Percentiles rank a stretch among this genome's conserved stretches.
phyloP scores from a whole-genome alignment of 1,139 yeast genomes.

The Yamadazyma kanchanaburiensis region DNA sequence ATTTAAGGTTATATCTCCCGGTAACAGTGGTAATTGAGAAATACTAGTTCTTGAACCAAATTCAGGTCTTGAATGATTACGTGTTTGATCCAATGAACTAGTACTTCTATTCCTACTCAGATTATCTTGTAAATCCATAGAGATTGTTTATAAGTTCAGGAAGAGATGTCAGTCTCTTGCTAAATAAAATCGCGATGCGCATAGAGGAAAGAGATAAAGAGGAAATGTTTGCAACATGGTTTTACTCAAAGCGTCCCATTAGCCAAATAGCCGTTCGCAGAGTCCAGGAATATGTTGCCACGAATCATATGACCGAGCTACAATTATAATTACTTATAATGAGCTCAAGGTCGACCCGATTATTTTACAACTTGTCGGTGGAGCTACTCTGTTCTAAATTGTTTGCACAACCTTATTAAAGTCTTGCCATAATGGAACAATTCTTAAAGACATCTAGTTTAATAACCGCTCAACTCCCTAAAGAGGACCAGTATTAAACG shows the following conservation, averaged over 20 bases:
- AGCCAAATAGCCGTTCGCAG: conserved; percentile 79
- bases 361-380: conserved; percentile 78
- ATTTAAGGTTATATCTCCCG: conserved; percentile 7
- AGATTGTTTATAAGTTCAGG: too few relatives aligned
- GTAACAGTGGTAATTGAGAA: conserved; percentile 19
- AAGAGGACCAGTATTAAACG: conserved; percentile 44
- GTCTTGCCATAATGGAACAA: too few relatives aligned
- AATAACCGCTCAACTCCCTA: conserved; percentile 56
- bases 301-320: conserved; percentile 52
- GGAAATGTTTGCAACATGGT: conserved; percentile 81
- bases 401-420: too few relatives aligned
- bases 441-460: conserved; percentile 3
- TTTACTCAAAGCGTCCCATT: conserved; percentile 81
- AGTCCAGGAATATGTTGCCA: conserved; percentile 91
- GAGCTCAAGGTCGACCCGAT: conserved; percentile 71
- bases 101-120: too few relatives aligned
- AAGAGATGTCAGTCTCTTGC: too few relatives aligned
- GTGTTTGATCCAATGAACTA: conserved; percentile 4
- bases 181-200: too few relatives aligned
- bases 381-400: conserved; percentile 75
- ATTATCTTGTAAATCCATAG: too few relatives aligned
- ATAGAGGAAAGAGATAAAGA: too few relatives aligned
- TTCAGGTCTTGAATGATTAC: conserved; percentile 10
- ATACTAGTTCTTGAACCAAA: conserved; percentile 17
- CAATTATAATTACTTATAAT: conserved; percentile 31